Evolutionary conservation across 495 filamentous ascomycete genomes (phyloP).

Genomic region (Chaetomium fimeti): DNA sequence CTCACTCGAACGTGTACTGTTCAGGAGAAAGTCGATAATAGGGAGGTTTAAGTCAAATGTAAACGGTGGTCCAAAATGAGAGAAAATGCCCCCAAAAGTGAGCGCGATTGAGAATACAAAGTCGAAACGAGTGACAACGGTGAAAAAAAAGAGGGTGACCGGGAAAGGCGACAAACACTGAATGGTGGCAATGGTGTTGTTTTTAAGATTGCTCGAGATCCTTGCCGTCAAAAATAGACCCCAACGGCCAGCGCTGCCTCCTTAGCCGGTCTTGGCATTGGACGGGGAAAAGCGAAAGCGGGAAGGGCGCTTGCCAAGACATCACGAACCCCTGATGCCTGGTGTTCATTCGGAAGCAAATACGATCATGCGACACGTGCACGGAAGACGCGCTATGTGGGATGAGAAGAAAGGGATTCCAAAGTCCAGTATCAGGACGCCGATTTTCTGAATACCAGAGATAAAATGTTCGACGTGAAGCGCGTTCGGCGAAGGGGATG

Average conservation of each 20-base stretch:
- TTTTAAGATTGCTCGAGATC: conserved; percentile 24
- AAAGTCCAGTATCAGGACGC: background rate
- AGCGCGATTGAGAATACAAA: too few relatives aligned
- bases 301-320: conserved; percentile 18
- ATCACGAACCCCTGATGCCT: conserved; percentile 7
- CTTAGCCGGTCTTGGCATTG: conserved; percentile 23
- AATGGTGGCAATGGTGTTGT: conserved; percentile 12
- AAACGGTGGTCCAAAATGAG: background rate
- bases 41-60: background rate
- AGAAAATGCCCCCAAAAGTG: too few relatives aligned
- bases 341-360: background rate
- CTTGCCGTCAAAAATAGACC: background rate
- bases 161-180: background rate
- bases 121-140: conserved; percentile 9
- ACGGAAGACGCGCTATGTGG: background rate
- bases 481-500: background rate
- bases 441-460: background rate
- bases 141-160: conserved; percentile 6
- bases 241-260: background rate
- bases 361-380: background rate
- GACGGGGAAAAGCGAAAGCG: background rate
- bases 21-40: background rate
- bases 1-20: background rate
- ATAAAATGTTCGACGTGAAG: background rate
- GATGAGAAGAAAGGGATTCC: background rate